Percentiles rank a stretch among this genome's conserved stretches.
Evolutionary conservation across 2,329 filamentous ascomycete species (phyloP).

Genomic region (Penicillium verrucosum): DNA sequence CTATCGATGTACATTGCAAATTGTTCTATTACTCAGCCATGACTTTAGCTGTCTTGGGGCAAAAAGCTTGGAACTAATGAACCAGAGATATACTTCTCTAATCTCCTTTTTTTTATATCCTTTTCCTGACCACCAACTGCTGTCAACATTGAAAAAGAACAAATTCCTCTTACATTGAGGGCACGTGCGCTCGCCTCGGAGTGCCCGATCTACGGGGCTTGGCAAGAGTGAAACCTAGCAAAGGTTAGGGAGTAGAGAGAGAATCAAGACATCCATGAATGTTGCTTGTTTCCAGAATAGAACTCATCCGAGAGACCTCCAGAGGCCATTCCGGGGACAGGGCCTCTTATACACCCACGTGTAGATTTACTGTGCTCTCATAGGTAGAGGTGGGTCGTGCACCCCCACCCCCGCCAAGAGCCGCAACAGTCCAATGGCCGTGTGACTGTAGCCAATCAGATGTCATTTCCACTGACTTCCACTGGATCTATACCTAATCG

Average conservation of each 20-base stretch:
- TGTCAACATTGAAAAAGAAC: background rate
- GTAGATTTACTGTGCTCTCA: constrained; percentile 8
- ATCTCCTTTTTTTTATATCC: background rate
- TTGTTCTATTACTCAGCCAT: background rate
- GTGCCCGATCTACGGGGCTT: background rate
- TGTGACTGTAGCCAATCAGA: background rate
- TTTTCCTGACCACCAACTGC: background rate
- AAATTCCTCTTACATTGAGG: background rate
- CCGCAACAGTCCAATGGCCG: constrained; percentile 1
- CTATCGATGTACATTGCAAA: background rate
- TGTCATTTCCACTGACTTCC: background rate
- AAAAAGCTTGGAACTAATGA: background rate
- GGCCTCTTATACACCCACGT: constrained; percentile 12
- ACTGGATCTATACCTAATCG: constrained; percentile 1
- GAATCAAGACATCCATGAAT: no score
- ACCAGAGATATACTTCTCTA: background rate
- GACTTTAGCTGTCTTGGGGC: background rate
- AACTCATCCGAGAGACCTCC: background rate
- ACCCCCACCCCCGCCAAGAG: constrained; percentile 16
- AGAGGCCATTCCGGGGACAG: background rate
- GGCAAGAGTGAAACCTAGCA: background rate
- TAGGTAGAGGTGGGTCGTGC: constrained; percentile 15
- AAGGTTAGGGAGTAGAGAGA: no score
- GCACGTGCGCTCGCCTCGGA: background rate
- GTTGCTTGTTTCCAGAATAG: background rate